Conservation (phyloP, 257 asterid genomes). For the Euphrasia confusa region DNA sequence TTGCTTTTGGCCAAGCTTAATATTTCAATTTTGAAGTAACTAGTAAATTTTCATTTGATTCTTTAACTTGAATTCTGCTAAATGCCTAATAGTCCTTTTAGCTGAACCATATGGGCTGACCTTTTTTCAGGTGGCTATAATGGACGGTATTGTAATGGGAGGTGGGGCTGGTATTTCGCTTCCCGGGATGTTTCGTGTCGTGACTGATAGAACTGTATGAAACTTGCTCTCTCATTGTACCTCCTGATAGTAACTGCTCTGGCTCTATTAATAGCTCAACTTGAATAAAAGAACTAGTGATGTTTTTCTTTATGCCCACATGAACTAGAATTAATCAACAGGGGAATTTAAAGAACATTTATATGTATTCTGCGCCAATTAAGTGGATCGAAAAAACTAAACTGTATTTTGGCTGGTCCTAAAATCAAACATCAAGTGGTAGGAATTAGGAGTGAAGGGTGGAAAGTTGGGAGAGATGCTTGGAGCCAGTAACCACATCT, state of each 20-base stretch:
- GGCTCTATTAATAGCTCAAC: conserved; percentile 9
- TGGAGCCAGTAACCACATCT: too few relatives aligned
- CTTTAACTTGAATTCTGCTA: conserved; percentile 16
- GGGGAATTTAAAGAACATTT: neutral
- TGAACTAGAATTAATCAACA: neutral
- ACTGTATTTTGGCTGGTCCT: neutral
- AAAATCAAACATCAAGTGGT: too few relatives aligned
- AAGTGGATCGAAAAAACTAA: neutral
- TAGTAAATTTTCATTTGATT: neutral
- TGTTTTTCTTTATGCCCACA: neutral
- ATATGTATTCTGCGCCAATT: neutral
- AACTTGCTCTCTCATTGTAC: conserved; percentile 31
- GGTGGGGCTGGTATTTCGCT: conserved; percentile 94
- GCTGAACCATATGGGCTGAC: neutral
- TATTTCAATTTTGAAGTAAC: neutral
- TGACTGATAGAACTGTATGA: conserved; percentile 95
- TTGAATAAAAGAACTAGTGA: conserved; percentile 1
- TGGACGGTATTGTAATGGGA: conserved; percentile 93
- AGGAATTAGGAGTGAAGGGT: too few relatives aligned
- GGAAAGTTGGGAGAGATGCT: too few relatives aligned
- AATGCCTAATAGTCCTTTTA: conserved; percentile 4
- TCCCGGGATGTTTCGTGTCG: conserved; percentile 95
- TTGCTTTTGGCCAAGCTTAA: too few relatives aligned
- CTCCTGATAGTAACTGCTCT: conserved; percentile 21
- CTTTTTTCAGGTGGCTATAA: conserved; percentile 75